Base-by-base conservation (phyloP, 1,284 basidiomycete species). In the Tranzscheliella williamsii region DNA sequence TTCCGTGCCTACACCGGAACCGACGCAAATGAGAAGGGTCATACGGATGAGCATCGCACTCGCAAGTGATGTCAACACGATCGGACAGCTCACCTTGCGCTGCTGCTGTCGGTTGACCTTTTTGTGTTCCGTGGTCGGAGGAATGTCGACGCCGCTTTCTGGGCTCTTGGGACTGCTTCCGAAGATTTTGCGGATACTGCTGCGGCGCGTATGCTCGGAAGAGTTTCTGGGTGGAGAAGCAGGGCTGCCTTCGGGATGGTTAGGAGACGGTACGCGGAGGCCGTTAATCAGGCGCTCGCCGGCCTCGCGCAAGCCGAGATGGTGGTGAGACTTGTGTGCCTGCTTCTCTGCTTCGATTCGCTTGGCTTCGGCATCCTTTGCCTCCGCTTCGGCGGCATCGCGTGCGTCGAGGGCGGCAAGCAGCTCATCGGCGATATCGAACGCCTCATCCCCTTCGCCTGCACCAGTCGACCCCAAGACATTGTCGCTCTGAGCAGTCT, bases 351-450 rank as follows among this genome's bases (percentile, higher is more conserved):
- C n/a, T n/a, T n/a, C n/a, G n/a, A n/a, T n/a, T n/a, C n/a, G n/a
- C 4, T 24, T 30, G 12, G 11, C 24, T 18, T 48, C 22, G 13
- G 13, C 46, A 0, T 20, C 15, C 12, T 38, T 24, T 2, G 37
- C 32, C 11, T 29, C 39, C 2, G 34, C 48, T 13, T 52, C 54
- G 17, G 62, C 55, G 4, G 58, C 58, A 32, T 69, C 67, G 22
- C 68, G 32, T 16, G 47, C 67, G 24, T 72, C 67, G 7, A 74
- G 43, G 1, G 65, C 57, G 21, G 70, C 68, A 15, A 72, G 51
- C 18, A 73, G 39, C 24, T 70, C 55, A 17, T 69, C 69, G 8
- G 70, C 71, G 17, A 73, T 52, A 31, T 72, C 71, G 24, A 60
- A 44, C 8, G 44, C 70, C 9, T 56, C 70, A 18, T 62, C 52